Base-by-base conservation (phyloP, 1,284 basidiomycete species). In the Moesziomyces antarcticus region DNA sequence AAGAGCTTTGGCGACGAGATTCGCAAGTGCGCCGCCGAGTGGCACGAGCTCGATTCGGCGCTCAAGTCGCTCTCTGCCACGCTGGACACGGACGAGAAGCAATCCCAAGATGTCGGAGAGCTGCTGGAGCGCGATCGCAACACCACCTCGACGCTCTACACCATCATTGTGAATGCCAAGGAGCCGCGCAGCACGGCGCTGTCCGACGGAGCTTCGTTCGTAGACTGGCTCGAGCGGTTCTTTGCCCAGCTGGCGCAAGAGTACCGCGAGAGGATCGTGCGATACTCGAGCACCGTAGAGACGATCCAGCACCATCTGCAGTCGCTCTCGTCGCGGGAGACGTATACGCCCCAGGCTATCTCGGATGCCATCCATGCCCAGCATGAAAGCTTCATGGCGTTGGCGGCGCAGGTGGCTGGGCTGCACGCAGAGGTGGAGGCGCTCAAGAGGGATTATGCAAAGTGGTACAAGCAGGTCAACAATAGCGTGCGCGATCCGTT, bases 341-440 rank as follows among this genome's bases (percentile, higher is more conserved):
- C 70, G 27, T 75, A 79, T 40, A 76, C 77, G 3, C 81, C 81
- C 0, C 73, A 78, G 22, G 76, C 69, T 21, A 84, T 84, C 44
- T 68, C 71, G 14, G 75, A 83, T 44, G 72, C 73, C 5, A 81
- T 84, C 50, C 73, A 76, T 6, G 67, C 77, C 3, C 82, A 84
- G 51, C 81, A 84, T 47, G 58, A 72, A 13, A 72, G 67, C 21
- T 83, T 84, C 47, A 83, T 84, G 81, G 68, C 73, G 10, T 47
- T 84, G 27, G 82, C 82, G n/a, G 68, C 69, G 24, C 65, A 81
- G 45, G 79, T 84, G 16, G 80, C 80, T 2, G 64, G 52, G 3
- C 48, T 84, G 45, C 82, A 84, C 50, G 66, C 72, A 1, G 81
- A 84, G 51, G 74, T 84, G 21, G 80, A 84, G 4, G 61, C 57